Percentiles rank a stretch among this genome's conserved stretches.
Conservation (phyloP, 495 filamentous ascomycete species). For the Pyronema domesticum region DNA sequence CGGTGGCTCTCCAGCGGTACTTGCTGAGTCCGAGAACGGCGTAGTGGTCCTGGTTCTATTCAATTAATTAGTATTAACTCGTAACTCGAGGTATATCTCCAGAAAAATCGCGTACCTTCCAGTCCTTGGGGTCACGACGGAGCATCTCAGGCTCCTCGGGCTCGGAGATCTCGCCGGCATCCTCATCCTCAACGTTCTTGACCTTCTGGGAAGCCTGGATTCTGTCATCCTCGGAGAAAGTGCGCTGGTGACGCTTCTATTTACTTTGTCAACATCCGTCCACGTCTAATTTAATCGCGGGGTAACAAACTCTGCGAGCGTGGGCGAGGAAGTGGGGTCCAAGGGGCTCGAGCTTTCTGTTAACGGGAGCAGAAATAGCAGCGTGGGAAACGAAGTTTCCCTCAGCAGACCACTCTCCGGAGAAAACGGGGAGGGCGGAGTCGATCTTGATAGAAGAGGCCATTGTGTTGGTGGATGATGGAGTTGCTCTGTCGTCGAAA, state of each 20-base stretch:
- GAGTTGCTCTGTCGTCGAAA: background rate
- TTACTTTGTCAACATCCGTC: constrained; percentile 19
- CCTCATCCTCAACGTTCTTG: constrained; percentile 88
- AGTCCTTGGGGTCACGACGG: constrained; percentile 87
- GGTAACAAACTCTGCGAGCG: constrained; percentile 57
- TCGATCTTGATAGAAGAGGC: constrained; percentile 1
- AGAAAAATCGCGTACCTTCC: constrained; percentile 52
- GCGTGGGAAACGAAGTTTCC: constrained; percentile 65
- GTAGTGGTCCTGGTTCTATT: constrained; percentile 88
- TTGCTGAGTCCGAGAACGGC: constrained; percentile 83
- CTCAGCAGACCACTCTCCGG: constrained; percentile 65
- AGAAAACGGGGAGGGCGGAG: constrained; percentile 49
- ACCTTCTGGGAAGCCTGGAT: constrained; percentile 87
- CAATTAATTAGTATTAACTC: constrained; percentile 11
- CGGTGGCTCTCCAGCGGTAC: constrained; percentile 78
- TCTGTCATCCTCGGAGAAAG: constrained; percentile 95
- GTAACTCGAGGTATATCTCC: background rate
- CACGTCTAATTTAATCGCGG: constrained; percentile 5
- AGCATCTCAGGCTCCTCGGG: constrained; percentile 82
- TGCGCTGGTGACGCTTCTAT: constrained; percentile 79
- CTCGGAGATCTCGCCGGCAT: constrained; percentile 79
- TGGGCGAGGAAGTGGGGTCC: constrained; percentile 96
- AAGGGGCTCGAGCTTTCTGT: constrained; percentile 59
- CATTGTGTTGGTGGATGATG: constrained; percentile 1
- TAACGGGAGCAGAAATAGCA: constrained; percentile 18